Evolutionary conservation across 2,329 filamentous ascomycete genomes (phyloP), one percentile per base, ranked within the genome.

Genomic region (Fusarium abutilonis): DNA sequence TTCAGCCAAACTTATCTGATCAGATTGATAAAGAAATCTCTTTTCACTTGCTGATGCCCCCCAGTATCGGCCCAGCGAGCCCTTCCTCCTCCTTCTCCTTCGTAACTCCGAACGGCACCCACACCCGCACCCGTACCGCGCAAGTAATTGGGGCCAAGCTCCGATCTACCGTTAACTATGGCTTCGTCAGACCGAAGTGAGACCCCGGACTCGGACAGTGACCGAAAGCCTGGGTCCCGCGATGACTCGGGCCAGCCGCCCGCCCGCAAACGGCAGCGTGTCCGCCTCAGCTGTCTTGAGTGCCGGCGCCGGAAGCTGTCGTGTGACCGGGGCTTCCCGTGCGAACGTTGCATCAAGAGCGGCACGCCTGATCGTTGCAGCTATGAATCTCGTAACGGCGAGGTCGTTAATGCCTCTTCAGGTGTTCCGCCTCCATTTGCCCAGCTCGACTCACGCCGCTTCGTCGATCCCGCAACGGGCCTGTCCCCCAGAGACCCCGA

Each of bases 261-360:
- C 39, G 75, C 83, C 9, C 79, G 84, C 58, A 87, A 87, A 75
- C 77, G 85, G 29, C 85, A 87, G 76, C 79, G 85, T 34, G 82
- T 87, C 41, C 78, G 85, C 14, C 78, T 87, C 39, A 86, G 83
- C 43, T 87, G 85, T 62, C 79, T 87, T 38, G 84, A 86, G 67
- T 87, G 85, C 66, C 82, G 85, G 38, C 80, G 84, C 50, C 79
- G 85, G 52, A 87, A 87, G 76, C 77, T 87, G 34, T 86, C 84
- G 23, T 87, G 85, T 71, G 85, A 86, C 73, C 79, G 85, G 58
- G 84, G 85, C 70, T 80, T 86, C 66, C 85, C 85, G 21, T 87
- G 85, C 69, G 83, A 86, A 72, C 82, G 85, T 42, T 87, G 85
- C 73, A 79, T 86, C 73, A 86, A 86, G 74, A 86, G 83, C 58